A percentile compares a stretch with the other conserved stretches of the same genome.
These are phyloP conservation scores for Corymbia maculata DNA, from an alignment of 345 rosid species.

Conservation along the genomic window DNA sequence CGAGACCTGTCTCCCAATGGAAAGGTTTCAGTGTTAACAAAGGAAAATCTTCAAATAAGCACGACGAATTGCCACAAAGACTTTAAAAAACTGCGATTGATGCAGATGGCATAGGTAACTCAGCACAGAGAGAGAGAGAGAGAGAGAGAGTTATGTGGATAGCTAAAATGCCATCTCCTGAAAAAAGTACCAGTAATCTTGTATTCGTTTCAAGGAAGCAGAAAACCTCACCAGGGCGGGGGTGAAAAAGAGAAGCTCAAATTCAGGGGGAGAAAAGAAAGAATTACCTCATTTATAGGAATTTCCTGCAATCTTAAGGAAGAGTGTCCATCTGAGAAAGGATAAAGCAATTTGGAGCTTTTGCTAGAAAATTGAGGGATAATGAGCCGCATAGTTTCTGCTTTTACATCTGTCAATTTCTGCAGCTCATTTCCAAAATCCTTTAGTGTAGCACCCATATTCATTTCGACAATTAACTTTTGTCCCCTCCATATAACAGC, in stretches of 20 bases:
- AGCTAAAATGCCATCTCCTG: not conserved
- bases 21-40: not conserved
- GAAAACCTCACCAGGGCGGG: not conserved
- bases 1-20: not conserved
- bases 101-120: not conserved
- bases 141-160: not conserved
- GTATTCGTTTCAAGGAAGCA: not conserved
- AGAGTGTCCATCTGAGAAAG: conserved; percentile 59
- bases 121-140: not conserved
- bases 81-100: not conserved
- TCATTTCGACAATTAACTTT: conserved; percentile 46
- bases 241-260: not conserved
- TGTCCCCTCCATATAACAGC: conserved; percentile 67
- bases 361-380: conserved; percentile 47
- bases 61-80: not conserved
- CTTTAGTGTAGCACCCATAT: conserved; percentile 38
- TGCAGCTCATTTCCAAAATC: conserved; percentile 66
- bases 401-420: conserved; percentile 56
- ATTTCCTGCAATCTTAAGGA: conserved; percentile 42
- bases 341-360: conserved; percentile 61
- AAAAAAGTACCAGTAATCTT: not conserved
- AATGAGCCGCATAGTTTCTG: conserved; percentile 67
- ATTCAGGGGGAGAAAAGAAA: not conserved
- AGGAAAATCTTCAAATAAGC: not conserved
- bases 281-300: conserved; percentile 44